Base-by-base conservation (phyloP, 2,329 filamentous ascomycete species). In the Penicillium frequentans region DNA sequence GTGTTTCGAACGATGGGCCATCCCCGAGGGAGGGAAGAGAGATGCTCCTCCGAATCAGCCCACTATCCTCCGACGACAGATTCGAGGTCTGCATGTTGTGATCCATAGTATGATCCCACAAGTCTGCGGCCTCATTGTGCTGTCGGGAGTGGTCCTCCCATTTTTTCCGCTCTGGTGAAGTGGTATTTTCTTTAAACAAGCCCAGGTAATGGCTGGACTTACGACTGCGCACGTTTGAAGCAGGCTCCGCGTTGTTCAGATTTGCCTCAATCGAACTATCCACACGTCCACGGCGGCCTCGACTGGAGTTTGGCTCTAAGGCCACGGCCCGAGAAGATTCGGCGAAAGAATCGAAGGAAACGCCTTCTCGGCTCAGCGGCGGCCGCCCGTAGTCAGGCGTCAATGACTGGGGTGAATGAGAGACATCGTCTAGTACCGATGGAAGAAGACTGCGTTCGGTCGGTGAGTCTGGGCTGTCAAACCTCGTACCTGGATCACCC, bases 141-240 rank as follows among this genome's bases (percentile, higher is more conserved):
- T 77, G 73, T 29, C 70, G 73, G 24, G 67, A 64, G 53, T 79
- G 76, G 55, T 77, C 76, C 57, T 82, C 78, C 62, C 78, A 70
- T 68, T 78, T 75, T 65, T 81, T 82, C 54, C 80, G 77, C 60
- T 82, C 81, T 31, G 82, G 79, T 24, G 79, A 79, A 7, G 76
- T 77, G 53, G 84, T 84, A 57, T 85, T 85, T 60, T 86, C 84
- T 65, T 86, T 86, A 74, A 88, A 88, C 6, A 88, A 73, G 13
- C 86, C 84, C 52, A 88, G 74, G 64, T 86, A 86, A 66, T 88
- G 85, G 66, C 84, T 87, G 43, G 86, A 84, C 71, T 88, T 88
- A 55, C 86, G 80, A 69, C 84, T 87, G 58, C 86, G 80, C 46
- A 83, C 82, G 63, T 84, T 79, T 26, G 79, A 75, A 27, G 76